Evolutionary conservation across 768 basidiomycete genomes (phyloP), one percentile per base, ranked within the genome.

Genomic region (Pleurotus salmoneostramineus): DNA sequence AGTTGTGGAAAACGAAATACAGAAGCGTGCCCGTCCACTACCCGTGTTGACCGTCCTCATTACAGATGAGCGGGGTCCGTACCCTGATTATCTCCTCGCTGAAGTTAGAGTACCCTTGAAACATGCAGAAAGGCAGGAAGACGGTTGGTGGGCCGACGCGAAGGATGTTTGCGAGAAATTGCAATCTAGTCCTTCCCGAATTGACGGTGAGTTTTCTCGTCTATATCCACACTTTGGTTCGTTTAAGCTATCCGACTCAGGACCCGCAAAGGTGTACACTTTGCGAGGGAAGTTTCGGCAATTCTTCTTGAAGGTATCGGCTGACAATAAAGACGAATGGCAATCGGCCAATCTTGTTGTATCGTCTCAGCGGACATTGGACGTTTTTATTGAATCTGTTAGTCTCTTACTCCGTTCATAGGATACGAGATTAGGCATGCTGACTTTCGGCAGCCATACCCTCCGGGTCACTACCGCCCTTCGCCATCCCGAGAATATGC

Each of bases 71-170:
- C 80, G 89, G 36, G 79, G 75, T 60, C 80, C 78, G 5, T 71
- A 71, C 0, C 68, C 71, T 36, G 88, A 89, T 66, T 70, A 74
- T 56, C 82, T 83, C 62, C 74, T 90, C 15, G 83, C 83, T 1
- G 89, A 91, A 66, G 81, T 91, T 15, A 78, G 72, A 37, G 78
- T 89, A 33, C 81, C 79, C n/a, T 68, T 91, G 37, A 80, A 69
- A 63, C 63, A 66, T 4, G 74, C 77, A 3, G 78, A 81, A 35
- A 69, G 79, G 57, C 70, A 72, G 4, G 75, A 76, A 37, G 84
- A 82, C 62, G 83, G 84, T 4, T 87, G 78, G 63, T 91, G 89
- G 89, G 88, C 83, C 5, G 83, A 88, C 65, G 87, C 88, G 2
- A 76, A 77, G 61, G 83, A 88, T 36, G 72, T 91, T 40, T 77